Base-by-base conservation (phyloP, 2,329 filamentous ascomycete genomes). In the Scedosporium dehoogii region DNA sequence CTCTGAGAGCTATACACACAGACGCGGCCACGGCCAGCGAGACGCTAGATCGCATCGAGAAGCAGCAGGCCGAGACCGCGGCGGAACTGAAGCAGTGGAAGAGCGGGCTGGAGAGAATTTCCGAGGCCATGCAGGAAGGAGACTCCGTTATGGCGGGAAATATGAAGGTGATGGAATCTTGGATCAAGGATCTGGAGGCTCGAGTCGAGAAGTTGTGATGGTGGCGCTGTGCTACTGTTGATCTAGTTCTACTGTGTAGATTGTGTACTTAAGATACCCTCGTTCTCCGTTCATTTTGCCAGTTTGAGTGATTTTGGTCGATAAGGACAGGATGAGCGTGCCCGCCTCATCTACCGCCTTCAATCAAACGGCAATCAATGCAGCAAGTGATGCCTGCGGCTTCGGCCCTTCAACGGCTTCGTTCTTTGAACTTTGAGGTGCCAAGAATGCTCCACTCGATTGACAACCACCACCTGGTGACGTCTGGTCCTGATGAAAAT, bases 21-120 rank as follows among this genome's bases (percentile, higher is more conserved):
- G 91, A 92, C 68, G 94, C 94, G 0, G 92, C 91, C 27, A 85
- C 85, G 38, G 93, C 93, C 1, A 86, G 86, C 64, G 86, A 90
- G 68, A 90, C 87, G 6, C 77, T 99, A 60, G 86, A 89, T 61
- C 85, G 85, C 59, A 80, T 97, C 48, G 92, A 96, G 74, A 84
- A 81, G 70, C 82, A 87, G 66, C 94, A 97, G 74, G 82, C 81
- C 1, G 91, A 94, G 65, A 92, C 94, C 85, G 86, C 87, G 25
- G 80, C 81, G 4, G 94, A 97, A 72, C 87, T 99, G 63, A 86
- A 86, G 74, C 87, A 89, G 72, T 97, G 94, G 94, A 84, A 86
- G 65, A 87, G 90, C 63, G 91, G 91, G 0, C 74, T 97, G 16
- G 85, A 86, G 65, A 90, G 87, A 70, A 84, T 97, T 21, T 92